A percentile compares a stretch with the other conserved stretches of the same genome.
phyloP scores from a whole-genome alignment of 2,329 filamentous ascomycete species.

The Fusarium brachygibbosum region DNA sequence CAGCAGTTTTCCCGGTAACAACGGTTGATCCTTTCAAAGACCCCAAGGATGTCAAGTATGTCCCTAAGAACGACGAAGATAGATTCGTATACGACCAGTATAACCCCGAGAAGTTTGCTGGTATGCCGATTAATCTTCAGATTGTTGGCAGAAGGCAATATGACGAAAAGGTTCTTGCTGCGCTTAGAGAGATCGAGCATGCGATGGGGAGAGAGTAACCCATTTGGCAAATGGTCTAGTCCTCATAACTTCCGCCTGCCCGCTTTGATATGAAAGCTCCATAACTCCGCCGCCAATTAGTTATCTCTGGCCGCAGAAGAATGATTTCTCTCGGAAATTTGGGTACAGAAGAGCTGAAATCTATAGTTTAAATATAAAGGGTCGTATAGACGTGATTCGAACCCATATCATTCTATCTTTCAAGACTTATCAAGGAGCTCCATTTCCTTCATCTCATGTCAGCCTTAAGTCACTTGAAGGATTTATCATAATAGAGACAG shows the following conservation, averaged over 20 bases:
- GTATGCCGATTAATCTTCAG: slow-evolving; percentile 49
- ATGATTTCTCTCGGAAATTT: not conserved
- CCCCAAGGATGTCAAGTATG: slow-evolving; percentile 42
- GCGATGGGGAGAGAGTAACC: slow-evolving; percentile 41
- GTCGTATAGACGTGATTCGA: no score
- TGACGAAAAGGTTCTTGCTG: slow-evolving; percentile 52
- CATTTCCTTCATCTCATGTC: no score
- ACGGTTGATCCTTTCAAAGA: slow-evolving; percentile 48
- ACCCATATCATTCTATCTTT: no score
- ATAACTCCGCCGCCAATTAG: not conserved
- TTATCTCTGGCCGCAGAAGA: not conserved
- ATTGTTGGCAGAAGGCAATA: slow-evolving; percentile 49
- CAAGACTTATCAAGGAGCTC: no score
- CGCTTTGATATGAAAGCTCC: not conserved
- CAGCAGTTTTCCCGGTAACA: slow-evolving; percentile 69
- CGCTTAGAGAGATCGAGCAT: slow-evolving; percentile 45
- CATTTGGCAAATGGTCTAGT: no score
- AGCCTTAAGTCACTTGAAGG: no score
- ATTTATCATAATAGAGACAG: not conserved
- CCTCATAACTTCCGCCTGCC: not conserved
- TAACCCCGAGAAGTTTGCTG: slow-evolving; percentile 44
- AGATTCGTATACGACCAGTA: slow-evolving; percentile 51
- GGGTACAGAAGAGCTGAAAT: no score
- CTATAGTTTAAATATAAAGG: no score
- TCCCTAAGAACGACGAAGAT: slow-evolving; percentile 49